phyloP scores from a whole-genome alignment of 106 monocot genomes.

The Acorus gramineus region DNA sequence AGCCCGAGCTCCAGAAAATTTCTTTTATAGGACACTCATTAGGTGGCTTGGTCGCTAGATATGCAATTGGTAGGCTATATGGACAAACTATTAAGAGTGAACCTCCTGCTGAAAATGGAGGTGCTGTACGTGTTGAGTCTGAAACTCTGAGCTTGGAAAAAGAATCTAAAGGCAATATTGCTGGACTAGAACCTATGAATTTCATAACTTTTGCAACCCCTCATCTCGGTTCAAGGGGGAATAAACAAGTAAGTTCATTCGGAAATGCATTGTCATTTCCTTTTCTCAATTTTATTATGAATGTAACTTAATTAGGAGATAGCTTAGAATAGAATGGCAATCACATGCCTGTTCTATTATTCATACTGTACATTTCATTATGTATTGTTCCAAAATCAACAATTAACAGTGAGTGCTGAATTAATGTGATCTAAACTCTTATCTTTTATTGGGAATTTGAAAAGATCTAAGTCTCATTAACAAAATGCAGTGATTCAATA shows the following conservation, averaged over 20 bases:
- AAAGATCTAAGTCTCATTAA: too few species aligned
- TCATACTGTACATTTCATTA: too few species aligned
- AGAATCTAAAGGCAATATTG: constrained; percentile 46
- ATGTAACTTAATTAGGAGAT: too few species aligned
- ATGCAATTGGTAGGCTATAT: constrained; percentile 65
- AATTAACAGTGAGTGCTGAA: too few species aligned
- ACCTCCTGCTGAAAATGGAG: constrained; percentile 10
- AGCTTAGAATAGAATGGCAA: too few species aligned
- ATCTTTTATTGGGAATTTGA: too few species aligned
- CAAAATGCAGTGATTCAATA: too few species aligned
- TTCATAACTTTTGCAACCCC: constrained; percentile 95
- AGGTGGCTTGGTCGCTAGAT: constrained; percentile 87
- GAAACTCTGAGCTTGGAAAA: constrained; percentile 1
- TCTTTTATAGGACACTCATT: constrained; percentile 84
- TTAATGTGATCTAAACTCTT: too few species aligned
- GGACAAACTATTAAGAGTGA: background rate
- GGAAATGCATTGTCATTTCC: too few species aligned
- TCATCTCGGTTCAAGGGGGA: constrained; percentile 75
- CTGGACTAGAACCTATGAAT: constrained; percentile 84
- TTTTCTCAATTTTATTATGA: too few species aligned
- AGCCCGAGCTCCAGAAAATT: constrained; percentile 56
- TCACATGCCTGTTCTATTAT: too few species aligned
- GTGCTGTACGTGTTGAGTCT: constrained; percentile 6
- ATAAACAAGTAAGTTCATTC: constrained; percentile 51
- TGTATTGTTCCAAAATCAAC: background rate